Conservation (phyloP, 768 basidiomycete species). For the Galerina sulciceps region DNA sequence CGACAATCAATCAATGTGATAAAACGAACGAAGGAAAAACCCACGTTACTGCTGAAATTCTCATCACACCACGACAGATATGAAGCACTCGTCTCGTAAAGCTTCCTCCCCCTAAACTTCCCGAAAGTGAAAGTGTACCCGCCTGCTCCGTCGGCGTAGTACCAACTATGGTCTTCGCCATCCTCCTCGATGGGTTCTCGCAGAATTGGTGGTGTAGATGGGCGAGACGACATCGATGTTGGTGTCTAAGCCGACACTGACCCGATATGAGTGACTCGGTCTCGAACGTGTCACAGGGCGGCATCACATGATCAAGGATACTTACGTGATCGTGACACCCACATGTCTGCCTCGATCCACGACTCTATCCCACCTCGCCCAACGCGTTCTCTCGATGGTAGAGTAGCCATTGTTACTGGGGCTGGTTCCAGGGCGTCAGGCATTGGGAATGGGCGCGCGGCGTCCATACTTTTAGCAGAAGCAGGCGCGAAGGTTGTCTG, state of each 20-base stretch:
- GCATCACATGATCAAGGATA: no score
- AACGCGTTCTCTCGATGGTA: constrained; percentile 32
- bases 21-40: background rate
- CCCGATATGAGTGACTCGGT: background rate
- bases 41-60: background rate
- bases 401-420: constrained; percentile 46
- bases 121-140: background rate
- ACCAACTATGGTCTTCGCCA: background rate
- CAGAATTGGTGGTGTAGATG: background rate
- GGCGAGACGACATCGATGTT: background rate
- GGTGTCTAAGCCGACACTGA: background rate
- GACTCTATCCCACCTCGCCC: constrained; percentile 27
- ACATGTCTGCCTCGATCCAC: background rate
- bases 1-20: background rate
- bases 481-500: constrained; percentile 42
- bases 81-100: background rate
- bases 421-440: constrained; percentile 43
- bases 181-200: background rate
- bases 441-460: constrained; percentile 47
- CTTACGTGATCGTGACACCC: no score
- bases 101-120: background rate
- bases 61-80: background rate
- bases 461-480: constrained; percentile 45
- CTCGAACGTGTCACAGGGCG: no score
- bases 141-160: background rate